Conservation (phyloP, 2,329 filamentous ascomycete species). For the Chaetothyriales sp. region DNA sequence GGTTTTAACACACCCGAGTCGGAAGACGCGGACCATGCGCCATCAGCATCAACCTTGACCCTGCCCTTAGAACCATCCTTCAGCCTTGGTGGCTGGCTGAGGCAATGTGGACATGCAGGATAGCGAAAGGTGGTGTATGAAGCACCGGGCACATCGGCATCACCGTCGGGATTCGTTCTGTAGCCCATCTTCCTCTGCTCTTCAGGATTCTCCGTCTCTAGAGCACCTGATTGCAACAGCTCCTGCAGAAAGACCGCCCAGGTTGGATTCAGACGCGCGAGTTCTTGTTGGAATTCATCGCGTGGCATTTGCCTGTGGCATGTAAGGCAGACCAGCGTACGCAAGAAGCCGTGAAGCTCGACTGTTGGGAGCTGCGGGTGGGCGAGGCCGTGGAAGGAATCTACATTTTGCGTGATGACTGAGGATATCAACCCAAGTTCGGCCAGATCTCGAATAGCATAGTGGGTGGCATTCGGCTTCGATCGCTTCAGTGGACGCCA, state of each 20-base stretch:
- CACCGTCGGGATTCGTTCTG: conserved; percentile 82
- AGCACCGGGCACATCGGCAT: conserved; percentile 75
- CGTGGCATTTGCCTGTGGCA: conserved; percentile 60
- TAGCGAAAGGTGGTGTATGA: conserved; percentile 85
- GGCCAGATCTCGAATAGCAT: conserved; percentile 58
- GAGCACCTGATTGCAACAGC: conserved; percentile 56
- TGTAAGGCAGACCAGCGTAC: conserved; percentile 63
- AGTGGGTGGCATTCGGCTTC: conserved; percentile 65
- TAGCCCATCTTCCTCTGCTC: conserved; percentile 54
- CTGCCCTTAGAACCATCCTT: conserved; percentile 39
- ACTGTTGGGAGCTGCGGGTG: conserved; percentile 62
- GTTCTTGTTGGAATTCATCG: conserved; percentile 56
- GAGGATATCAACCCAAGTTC: conserved; percentile 55
- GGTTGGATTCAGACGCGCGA: conserved; percentile 66
- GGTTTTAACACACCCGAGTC: conserved; percentile 77
- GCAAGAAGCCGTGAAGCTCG: conserved; percentile 82
- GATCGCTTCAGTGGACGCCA: conserved; percentile 71
- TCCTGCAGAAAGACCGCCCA: conserved; percentile 66
- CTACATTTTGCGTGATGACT: conserved; percentile 92
- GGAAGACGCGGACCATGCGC: conserved; percentile 52
- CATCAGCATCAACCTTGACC: conserved; percentile 62
- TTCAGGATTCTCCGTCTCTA: conserved; percentile 60
- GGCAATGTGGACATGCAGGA: conserved; percentile 70
- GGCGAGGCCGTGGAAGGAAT: conserved; percentile 72
- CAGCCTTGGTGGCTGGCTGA: conserved; percentile 45